Percentiles rank a stretch among this genome's conserved stretches.
These are phyloP conservation scores for Pleurotus tuoliensis DNA, from an alignment of 768 basidiomycete genomes.

Conservation along the genomic window DNA sequence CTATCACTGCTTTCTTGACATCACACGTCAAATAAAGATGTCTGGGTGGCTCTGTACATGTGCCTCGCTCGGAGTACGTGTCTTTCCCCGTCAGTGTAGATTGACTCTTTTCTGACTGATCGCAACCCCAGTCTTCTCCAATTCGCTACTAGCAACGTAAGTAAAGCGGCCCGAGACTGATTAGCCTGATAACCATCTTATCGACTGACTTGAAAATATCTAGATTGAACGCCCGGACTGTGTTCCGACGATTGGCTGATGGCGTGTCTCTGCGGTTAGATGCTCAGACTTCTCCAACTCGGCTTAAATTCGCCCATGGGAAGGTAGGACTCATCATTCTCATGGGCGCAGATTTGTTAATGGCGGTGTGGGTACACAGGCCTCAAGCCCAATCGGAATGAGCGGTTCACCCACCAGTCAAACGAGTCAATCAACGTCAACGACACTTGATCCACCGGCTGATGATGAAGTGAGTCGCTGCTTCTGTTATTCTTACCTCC, in stretches of 20 bases:
- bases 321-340: neutral
- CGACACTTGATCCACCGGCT: neutral
- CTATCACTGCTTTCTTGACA: neutral
- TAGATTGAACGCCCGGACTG: conserved; percentile 2
- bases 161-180: neutral
- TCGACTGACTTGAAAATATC: neutral
- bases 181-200: neutral
- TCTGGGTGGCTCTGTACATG: conserved; percentile 8
- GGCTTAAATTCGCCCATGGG: neutral
- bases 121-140: conserved; percentile 4
- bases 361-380: neutral
- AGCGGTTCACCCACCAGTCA: neutral
- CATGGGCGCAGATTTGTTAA: neutral
- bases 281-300: neutral
- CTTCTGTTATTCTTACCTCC: no score
- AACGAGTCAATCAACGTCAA: neutral
- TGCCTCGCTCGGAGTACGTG: conserved; percentile 1
- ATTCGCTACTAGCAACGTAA: conserved; percentile 5
- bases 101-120: neutral
- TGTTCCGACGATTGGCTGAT: neutral
- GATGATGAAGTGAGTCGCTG: neutral
- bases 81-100: neutral
- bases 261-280: neutral
- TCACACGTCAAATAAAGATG: neutral
- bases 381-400: neutral